Percentiles rank a stretch among this genome's conserved stretches.
Conservation (phyloP, 768 basidiomycete genomes). For the Amanita polypyramis region DNA sequence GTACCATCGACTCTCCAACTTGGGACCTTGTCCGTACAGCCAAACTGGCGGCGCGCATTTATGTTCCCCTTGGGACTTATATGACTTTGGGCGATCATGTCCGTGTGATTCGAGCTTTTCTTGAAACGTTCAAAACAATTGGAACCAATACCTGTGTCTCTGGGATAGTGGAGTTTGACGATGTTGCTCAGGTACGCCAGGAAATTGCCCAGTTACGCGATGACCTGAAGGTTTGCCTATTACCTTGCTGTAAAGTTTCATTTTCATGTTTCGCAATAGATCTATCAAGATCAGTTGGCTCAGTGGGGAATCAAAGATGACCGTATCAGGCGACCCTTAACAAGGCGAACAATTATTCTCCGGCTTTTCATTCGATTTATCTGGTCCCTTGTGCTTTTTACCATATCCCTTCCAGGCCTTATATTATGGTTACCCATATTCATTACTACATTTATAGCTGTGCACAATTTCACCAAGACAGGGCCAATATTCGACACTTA, state of each 20-base stretch:
- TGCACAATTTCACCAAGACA: conserved; percentile 67
- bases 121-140: conserved; percentile 59
- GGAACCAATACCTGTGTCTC: conserved; percentile 14
- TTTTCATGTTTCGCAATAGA: not conserved
- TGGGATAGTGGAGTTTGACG: conserved; percentile 16
- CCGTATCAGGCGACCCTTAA: conserved; percentile 60
- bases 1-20: conserved; percentile 76
- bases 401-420: conserved; percentile 66
- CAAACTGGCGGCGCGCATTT: conserved; percentile 71
- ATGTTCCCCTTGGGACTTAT: conserved; percentile 77
- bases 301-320: conserved; percentile 75
- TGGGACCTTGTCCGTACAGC: conserved; percentile 71
- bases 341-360: conserved; percentile 41
- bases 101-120: conserved; percentile 61
- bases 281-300: conserved; percentile 64
- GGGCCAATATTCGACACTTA: conserved; percentile 81
- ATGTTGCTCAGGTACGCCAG: conserved; percentile 10
- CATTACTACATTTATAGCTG: conserved; percentile 54
- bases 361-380: conserved; percentile 55
- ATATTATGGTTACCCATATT: conserved; percentile 80
- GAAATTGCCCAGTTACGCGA: conserved; percentile 25
- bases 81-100: conserved; percentile 84
- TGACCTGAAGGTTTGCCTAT: conserved; percentile 48
- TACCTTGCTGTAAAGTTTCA: not conserved
- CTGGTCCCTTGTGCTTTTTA: conserved; percentile 54